A percentile compares a stretch with the other conserved stretches of the same genome.
These are phyloP conservation scores for Fistulinella staudtii DNA, from an alignment of 1,284 basidiomycete genomes.

Conservation along the genomic window DNA sequence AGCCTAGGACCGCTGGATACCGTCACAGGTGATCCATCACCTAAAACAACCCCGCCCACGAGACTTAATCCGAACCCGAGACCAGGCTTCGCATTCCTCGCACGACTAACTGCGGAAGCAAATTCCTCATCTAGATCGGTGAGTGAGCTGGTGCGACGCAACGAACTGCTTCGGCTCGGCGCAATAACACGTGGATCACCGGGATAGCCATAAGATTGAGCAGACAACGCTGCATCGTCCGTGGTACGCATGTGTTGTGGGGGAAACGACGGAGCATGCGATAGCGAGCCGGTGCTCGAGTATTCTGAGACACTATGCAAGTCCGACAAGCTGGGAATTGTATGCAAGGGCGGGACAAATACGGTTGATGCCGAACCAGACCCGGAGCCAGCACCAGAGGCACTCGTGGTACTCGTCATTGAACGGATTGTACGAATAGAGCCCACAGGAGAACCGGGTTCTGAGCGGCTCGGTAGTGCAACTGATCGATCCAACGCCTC, in stretches of 20 bases:
- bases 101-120: slow-evolving; percentile 44
- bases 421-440: slow-evolving; percentile 69
- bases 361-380: slow-evolving; percentile 63
- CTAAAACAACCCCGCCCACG: slow-evolving; percentile 35
- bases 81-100: slow-evolving; percentile 42
- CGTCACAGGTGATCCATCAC: slow-evolving; percentile 48
- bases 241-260: slow-evolving; percentile 59
- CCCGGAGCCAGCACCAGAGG: slow-evolving; percentile 35
- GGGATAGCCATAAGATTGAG: slow-evolving; percentile 63
- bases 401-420: slow-evolving; percentile 38
- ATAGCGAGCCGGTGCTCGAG: slow-evolving; percentile 37
- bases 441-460: slow-evolving; percentile 62
- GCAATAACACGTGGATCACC: slow-evolving; percentile 66
- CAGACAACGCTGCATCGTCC: slow-evolving; percentile 64
- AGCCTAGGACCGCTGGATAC: slow-evolving; percentile 48
- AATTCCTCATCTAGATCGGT: slow-evolving; percentile 74
- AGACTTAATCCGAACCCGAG: slow-evolving; percentile 44
- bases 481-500: slow-evolving; percentile 57
- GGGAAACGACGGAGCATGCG: slow-evolving; percentile 42
- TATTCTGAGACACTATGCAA: slow-evolving; percentile 43
- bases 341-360: slow-evolving; percentile 65
- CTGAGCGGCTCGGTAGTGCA: slow-evolving; percentile 47
- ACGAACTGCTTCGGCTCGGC: slow-evolving; percentile 53
- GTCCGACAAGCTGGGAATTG: slow-evolving; percentile 65
- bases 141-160: slow-evolving; percentile 70